phyloP scores from a whole-genome alignment of 2,329 filamentous ascomycete species.

The Cercospora beticola region DNA sequence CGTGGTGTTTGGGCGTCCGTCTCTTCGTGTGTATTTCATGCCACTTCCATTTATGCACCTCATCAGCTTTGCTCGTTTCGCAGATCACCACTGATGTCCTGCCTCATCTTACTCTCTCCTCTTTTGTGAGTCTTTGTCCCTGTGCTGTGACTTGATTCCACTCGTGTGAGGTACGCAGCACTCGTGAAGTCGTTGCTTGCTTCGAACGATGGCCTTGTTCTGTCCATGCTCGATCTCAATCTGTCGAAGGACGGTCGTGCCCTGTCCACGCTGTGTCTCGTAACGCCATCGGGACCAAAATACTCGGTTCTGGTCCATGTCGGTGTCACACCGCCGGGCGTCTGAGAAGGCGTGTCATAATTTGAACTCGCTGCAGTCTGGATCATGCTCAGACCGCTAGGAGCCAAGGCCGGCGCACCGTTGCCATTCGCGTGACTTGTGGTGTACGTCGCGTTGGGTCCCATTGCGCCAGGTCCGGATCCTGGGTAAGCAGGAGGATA shows the following conservation, averaged over 20 bases:
- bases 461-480: conserved; percentile 12
- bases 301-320: conserved; percentile 28
- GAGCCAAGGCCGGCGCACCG: not conserved
- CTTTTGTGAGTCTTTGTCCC: conserved; percentile 1
- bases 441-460: conserved; percentile 5
- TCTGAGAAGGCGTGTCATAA: conserved; percentile 7
- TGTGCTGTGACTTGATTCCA: conserved; percentile 56
- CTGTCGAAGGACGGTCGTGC: conserved; percentile 80
- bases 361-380: conserved; percentile 13
- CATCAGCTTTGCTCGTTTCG: conserved; percentile 16
- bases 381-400: conserved; percentile 11
- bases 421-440: conserved; percentile 1
- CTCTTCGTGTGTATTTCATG: conserved; percentile 10
- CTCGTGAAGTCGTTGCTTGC: conserved; percentile 87
- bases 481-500: conserved; percentile 37
- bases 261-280: conserved; percentile 37
- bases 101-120: conserved; percentile 13
- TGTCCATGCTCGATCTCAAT: conserved; percentile 82
- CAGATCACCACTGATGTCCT: conserved; percentile 22
- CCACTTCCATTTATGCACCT: not conserved
- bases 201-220: conserved; percentile 79
- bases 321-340: conserved; percentile 25
- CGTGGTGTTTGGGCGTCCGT: conserved; percentile 1
- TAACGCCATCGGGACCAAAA: conserved; percentile 8
- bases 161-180: conserved; percentile 76